Evolutionary conservation across 257 asterid genomes (phyloP).

Genomic region (Nicotiana attenuata): DNA sequence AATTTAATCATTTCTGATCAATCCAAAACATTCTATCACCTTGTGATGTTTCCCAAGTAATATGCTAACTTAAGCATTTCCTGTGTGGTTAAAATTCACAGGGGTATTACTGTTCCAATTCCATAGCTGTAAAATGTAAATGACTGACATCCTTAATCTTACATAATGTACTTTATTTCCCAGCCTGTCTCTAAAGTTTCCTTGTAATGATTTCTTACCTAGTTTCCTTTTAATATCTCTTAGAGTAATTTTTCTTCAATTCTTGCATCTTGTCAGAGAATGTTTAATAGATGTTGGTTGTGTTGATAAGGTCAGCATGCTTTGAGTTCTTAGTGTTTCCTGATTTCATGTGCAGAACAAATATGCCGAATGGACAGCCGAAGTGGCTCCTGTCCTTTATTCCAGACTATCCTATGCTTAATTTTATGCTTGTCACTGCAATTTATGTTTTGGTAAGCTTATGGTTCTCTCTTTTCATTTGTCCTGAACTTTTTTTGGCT

Average conservation of each 20-base stretch:
- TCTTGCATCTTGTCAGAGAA: not conserved
- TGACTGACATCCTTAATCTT: not conserved
- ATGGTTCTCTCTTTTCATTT: not conserved
- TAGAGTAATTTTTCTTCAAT: not conserved
- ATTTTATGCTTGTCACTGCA: conserved; percentile 91
- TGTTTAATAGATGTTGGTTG: not conserved
- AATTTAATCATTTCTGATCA: not conserved
- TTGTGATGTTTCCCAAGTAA: not conserved
- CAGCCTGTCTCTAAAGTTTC: not conserved
- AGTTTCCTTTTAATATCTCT: not conserved
- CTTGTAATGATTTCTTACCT: not conserved
- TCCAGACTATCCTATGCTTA: conserved; percentile 91
- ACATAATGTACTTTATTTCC: not conserved
- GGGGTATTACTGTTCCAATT: not conserved
- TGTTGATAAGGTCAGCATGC: not conserved
- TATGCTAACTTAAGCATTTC: not conserved
- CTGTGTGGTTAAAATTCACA: not conserved
- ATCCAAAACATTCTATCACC: not conserved
- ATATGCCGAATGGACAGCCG: conserved; percentile 90
- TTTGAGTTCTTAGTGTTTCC: conserved; percentile 4
- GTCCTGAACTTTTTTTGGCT: not conserved
- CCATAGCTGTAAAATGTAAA: conserved; percentile 1
- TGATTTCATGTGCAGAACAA: conserved; percentile 55
- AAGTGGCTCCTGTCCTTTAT: conserved; percentile 88
- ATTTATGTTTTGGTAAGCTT: conserved; percentile 69